Conservation (phyloP, 129 eudicot genomes). For the Centrapalus pauciflorus region DNA sequence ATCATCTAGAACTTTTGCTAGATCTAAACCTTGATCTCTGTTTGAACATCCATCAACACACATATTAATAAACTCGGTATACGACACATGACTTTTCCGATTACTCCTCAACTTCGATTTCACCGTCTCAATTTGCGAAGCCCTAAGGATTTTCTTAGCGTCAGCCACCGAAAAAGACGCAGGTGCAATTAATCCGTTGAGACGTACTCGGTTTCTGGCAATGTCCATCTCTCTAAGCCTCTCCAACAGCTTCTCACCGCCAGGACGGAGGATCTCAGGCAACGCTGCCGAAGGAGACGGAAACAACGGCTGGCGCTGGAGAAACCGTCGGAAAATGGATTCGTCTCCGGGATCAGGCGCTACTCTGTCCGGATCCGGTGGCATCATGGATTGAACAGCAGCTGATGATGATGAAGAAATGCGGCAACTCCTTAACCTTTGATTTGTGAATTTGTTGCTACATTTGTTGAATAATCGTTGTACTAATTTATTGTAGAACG, state of each 20-base stretch:
- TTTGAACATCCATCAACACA: slow-evolving; percentile 39
- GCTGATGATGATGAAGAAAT: slow-evolving; percentile 38
- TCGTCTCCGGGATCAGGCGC: slow-evolving; percentile 47
- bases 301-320: slow-evolving; percentile 36
- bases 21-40: slow-evolving; percentile 41
- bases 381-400: slow-evolving; percentile 21
- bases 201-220: slow-evolving; percentile 37
- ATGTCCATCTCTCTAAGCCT: slow-evolving; percentile 55
- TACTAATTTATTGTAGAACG: slow-evolving; percentile 51
- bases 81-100: slow-evolving; percentile 37
- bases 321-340: slow-evolving; percentile 35
- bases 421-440: slow-evolving; percentile 41
- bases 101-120: slow-evolving; percentile 41
- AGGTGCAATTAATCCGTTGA: slow-evolving; percentile 46
- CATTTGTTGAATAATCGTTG: slow-evolving; percentile 39
- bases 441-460: slow-evolving; percentile 29
- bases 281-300: slow-evolving; percentile 17
- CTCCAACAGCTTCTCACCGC: slow-evolving; percentile 43
- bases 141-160: slow-evolving; percentile 55
- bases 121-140: slow-evolving; percentile 55
- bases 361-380: slow-evolving; percentile 17
- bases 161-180: slow-evolving; percentile 47
- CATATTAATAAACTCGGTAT: slow-evolving; percentile 59
- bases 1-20: slow-evolving; percentile 68
- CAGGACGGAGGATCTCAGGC: slow-evolving; percentile 30